Base-by-base conservation (phyloP, 768 basidiomycete species). In the Chalciporus piperatus region DNA sequence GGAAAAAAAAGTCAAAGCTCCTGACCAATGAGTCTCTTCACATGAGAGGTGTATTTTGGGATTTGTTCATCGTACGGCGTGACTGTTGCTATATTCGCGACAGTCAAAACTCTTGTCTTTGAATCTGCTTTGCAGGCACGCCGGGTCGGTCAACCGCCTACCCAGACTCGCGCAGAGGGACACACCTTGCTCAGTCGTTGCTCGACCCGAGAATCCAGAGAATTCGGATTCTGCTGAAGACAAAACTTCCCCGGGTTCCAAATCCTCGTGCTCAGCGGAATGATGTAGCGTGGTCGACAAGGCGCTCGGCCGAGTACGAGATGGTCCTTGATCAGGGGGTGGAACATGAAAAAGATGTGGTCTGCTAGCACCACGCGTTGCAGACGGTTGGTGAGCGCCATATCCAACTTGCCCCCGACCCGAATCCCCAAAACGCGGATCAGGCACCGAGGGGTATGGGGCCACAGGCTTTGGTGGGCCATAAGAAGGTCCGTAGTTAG, bases 211-310 rank as follows among this genome's bases (percentile, higher is more conserved):
- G 16, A 54, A 44, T 47, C 56, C 58, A 32, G 65, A 65, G 23
- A 58, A 65, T 27, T 64, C 61, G 1, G 63, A 60, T 45, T 58
- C 61, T 10, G 41, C 50, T 6, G 56, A 63, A 13, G 63, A 65
- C 12, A 57, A 33, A 11, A 66, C 63, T 40, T 66, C 65, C 0
- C 65, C 65, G 2, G 65, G 63, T 19, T 67, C 66, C 16, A 62
- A 28, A 33, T 63, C 65, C 13, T 17, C 17, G 19, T 51, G 38
- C 12, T 47, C 44, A 1, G 35, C 4, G 11, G 51, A 41, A 8
- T 35, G 47, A 40, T 27, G 51, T 23, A 8, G 12, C 14, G 19
- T 13, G 17, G 27, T 43, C 2, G 45, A 33, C 7, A 50, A 52
- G 19, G 33, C 28, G 3, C 46, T 51, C 0, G 28, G 37, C 22